These are phyloP conservation scores for Xylariaceae sp. DNA, from an alignment of 2,329 filamentous ascomycete species.

Conservation along the genomic window DNA sequence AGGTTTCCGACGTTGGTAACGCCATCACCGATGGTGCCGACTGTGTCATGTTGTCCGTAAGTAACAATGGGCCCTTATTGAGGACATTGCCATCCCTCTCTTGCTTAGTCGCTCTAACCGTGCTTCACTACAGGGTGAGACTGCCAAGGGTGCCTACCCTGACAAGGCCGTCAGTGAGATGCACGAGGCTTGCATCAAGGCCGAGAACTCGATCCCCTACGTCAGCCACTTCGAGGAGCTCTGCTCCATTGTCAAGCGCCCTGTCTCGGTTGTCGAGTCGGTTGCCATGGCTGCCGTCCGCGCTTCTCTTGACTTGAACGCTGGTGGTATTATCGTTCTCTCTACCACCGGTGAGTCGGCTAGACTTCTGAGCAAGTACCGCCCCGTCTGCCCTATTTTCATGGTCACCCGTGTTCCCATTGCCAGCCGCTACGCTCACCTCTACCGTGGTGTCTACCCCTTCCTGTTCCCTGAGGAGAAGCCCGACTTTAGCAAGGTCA, in stretches of 20 bases:
- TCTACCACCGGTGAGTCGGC: constrained; percentile 95
- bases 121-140: constrained; percentile 64
- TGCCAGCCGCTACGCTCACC: constrained; percentile 83
- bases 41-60: constrained; percentile 91
- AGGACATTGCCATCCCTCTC: not conserved
- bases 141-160: constrained; percentile 95
- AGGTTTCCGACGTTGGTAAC: constrained; percentile 98
- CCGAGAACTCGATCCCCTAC: constrained; percentile 96
- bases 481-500: constrained; percentile 86
- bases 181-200: constrained; percentile 94
- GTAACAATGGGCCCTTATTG: not conserved
- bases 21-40: constrained; percentile 96
- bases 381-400: constrained; percentile 97
- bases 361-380: constrained; percentile 95
- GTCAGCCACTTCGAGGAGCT: constrained; percentile 96
- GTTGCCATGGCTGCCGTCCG: constrained; percentile 96
- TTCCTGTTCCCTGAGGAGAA: constrained; percentile 92
- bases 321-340: constrained; percentile 90
- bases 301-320: constrained; percentile 91
- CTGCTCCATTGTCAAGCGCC: constrained; percentile 73
- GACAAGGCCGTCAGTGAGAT: constrained; percentile 92
- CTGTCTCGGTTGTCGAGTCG: constrained; percentile 83
- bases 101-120: not conserved
- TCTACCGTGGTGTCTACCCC: constrained; percentile 97
- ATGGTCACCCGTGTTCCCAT: constrained; percentile 89